Percentiles rank a stretch among this genome's conserved stretches.
Conservation (phyloP, 2,329 filamentous ascomycete genomes). For the Colletotrichum simmondsii region DNA sequence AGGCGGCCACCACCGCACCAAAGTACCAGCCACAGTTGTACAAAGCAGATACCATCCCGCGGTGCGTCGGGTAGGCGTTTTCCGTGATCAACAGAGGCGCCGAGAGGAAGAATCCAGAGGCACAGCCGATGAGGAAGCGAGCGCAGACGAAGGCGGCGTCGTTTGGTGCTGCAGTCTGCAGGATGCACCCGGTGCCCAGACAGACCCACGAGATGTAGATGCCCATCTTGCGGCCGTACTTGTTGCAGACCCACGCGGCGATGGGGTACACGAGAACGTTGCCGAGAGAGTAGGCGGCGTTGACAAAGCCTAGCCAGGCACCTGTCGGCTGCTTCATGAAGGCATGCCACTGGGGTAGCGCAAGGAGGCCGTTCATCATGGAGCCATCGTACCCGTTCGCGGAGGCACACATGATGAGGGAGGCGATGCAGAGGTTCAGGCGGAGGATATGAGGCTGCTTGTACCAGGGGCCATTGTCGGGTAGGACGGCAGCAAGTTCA, state of each 20-base stretch:
- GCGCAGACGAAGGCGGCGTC: conserved; percentile 44
- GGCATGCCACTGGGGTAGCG: conserved; percentile 23
- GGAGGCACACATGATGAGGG: conserved; percentile 23
- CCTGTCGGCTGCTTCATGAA: conserved; percentile 24
- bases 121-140: conserved; percentile 46
- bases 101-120: conserved; percentile 39
- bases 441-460: conserved; percentile 22
- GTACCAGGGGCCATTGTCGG: conserved; percentile 27
- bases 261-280: conserved; percentile 42
- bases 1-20: conserved; percentile 47
- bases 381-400: conserved; percentile 33
- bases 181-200: conserved; percentile 20
- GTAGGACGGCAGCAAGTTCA: conserved; percentile 27
- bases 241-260: conserved; percentile 47
- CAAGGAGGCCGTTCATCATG: conserved; percentile 31
- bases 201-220: conserved; percentile 5
- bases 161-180: conserved; percentile 40
- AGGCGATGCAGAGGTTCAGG: conserved; percentile 31
- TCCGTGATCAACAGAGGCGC: conserved; percentile 48
- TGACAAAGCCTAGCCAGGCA: conserved; percentile 26
- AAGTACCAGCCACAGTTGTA: conserved; percentile 42
- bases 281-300: conserved; percentile 46
- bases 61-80: conserved; percentile 45
- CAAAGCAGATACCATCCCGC: conserved; percentile 10
- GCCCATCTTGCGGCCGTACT: conserved; percentile 26